Evolutionary conservation across 805 yeast genomes (phyloP), one percentile per base, ranked within the genome.

Genomic region (Yamadazyma akitaensis): DNA sequence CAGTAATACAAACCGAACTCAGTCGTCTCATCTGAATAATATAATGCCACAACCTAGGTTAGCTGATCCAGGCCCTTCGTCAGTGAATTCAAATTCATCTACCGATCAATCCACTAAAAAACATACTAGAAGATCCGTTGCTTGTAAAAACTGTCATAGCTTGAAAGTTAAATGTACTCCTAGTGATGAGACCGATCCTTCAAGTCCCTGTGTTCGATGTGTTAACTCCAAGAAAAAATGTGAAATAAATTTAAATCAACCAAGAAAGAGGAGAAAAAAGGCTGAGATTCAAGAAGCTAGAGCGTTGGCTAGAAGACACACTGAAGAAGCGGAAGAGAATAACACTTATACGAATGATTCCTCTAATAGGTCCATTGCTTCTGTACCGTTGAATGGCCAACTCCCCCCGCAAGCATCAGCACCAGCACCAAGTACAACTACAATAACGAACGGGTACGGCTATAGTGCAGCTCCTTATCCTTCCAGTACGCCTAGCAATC

Each of bases 91-190:
- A 5, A 21, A 5, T 37, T 12, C 30, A 5, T 28, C 32, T 28
- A 28, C 32, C n/a, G 32, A 28, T 28, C 32, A 28, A 21, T 21
- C 24, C n/a, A 14, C 30, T 13, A 41, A 30, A 34, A 47, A 42
- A 30, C 46, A 50, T n/a, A 48, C 50, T 3, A 58, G 81, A 46
- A 56, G 82, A 41, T 64, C 83, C 0, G 81, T 79, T 12, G 87
- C 87, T 1, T 82, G 88, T 61, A 80, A 77, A 52, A 70, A 80
- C n/a, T 90, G 97, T 60, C 96, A 92, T 57, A 62, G 86, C 0
- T 73, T 88, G 42, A 90, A 90, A 59, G 96, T 90, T 30, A 81
- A 85, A 55, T 90, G 97, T 64, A 80, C 85, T 7, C 94, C 96
- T 0, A 71, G 84, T 1, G 83, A 83, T 58, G 62, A 72, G 35